Evolutionary conservation across 2,329 filamentous ascomycete species (phyloP).

Genomic region (Calonectria pseudoturangicola): DNA sequence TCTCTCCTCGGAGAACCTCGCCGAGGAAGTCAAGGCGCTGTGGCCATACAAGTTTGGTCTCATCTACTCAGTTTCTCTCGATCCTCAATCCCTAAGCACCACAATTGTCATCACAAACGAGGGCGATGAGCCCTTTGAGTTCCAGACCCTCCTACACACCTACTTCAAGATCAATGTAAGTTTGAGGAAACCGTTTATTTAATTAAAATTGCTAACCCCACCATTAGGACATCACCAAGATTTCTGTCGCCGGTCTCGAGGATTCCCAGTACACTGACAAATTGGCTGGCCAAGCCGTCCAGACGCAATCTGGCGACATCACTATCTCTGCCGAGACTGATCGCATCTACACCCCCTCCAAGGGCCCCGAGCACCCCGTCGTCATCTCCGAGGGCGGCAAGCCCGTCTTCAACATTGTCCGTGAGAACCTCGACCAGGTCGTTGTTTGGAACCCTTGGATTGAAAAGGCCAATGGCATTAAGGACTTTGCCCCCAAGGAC

Average conservation of each 20-base stretch:
- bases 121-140: slow-evolving; percentile 88
- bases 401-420: slow-evolving; percentile 81
- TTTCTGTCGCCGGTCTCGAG: slow-evolving; percentile 84
- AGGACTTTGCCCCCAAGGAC: slow-evolving; percentile 91
- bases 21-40: slow-evolving; percentile 78
- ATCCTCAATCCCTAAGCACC: slow-evolving; percentile 84
- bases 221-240: slow-evolving; percentile 83
- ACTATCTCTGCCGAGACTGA: slow-evolving; percentile 88
- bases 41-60: slow-evolving; percentile 94
- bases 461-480: slow-evolving; percentile 87
- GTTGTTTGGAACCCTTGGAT: slow-evolving; percentile 99
- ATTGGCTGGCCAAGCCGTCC: slow-evolving; percentile 78
- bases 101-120: slow-evolving; percentile 93
- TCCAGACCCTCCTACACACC: slow-evolving; percentile 92
- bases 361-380: slow-evolving; percentile 75
- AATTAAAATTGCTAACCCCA: neutral
- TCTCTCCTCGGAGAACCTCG: slow-evolving; percentile 83
- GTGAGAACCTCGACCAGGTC: slow-evolving; percentile 90
- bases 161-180: slow-evolving; percentile 88
- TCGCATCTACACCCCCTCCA: slow-evolving; percentile 86
- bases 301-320: slow-evolving; percentile 79
- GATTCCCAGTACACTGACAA: slow-evolving; percentile 89
- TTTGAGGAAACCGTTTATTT: slow-evolving; percentile 34
- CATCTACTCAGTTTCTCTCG: slow-evolving; percentile 93
- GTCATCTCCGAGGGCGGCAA: slow-evolving; percentile 78